Percentiles rank a stretch among this genome's conserved stretches.
These are phyloP conservation scores for Alnus rubra DNA, from an alignment of 306 rosid genomes.

Conservation along the genomic window DNA sequence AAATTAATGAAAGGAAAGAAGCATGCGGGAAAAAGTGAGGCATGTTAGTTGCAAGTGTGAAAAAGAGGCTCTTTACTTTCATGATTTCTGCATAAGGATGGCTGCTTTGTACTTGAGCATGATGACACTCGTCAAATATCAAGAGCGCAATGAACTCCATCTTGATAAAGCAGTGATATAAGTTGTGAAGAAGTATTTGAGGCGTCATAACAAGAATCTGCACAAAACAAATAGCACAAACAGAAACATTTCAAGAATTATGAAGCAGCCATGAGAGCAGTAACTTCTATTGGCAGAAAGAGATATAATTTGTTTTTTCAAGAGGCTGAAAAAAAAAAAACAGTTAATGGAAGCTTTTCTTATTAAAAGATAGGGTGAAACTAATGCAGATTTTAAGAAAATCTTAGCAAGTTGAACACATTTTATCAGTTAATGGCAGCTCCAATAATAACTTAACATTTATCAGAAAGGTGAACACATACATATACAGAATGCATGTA, in stretches of 20 bases:
- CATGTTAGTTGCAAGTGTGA: conserved; percentile 19
- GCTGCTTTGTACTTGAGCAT: conserved; percentile 84
- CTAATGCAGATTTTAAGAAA: conserved; percentile 1
- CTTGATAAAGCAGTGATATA: conserved; percentile 73
- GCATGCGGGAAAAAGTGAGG: conserved; percentile 14
- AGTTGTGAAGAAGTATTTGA: conserved; percentile 57
- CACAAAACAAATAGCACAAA: conserved; percentile 27
- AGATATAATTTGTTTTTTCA: background rate
- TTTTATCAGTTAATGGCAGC: background rate
- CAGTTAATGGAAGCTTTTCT: background rate
- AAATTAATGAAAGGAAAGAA: conserved; percentile 14
- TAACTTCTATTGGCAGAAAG: background rate
- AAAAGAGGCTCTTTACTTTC: conserved; percentile 61
- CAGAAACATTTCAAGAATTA: conserved; percentile 9
- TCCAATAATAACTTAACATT: background rate
- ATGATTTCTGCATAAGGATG: conserved; percentile 90
- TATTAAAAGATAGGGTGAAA: background rate
- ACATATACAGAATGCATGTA: background rate
- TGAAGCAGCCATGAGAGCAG: conserved; percentile 11
- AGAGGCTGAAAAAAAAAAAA: background rate
- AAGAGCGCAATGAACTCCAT: conserved; percentile 82
- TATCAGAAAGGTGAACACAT: background rate
- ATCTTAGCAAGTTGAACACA: conserved; percentile 1
- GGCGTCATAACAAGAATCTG: conserved; percentile 99
- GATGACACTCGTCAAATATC: conserved; percentile 98